Percentiles rank a stretch among this genome's conserved stretches.
These are phyloP conservation scores for Pelagophyceae sp. DNA, from an alignment of 352 stramenopile species.

Conservation along the genomic window DNA sequence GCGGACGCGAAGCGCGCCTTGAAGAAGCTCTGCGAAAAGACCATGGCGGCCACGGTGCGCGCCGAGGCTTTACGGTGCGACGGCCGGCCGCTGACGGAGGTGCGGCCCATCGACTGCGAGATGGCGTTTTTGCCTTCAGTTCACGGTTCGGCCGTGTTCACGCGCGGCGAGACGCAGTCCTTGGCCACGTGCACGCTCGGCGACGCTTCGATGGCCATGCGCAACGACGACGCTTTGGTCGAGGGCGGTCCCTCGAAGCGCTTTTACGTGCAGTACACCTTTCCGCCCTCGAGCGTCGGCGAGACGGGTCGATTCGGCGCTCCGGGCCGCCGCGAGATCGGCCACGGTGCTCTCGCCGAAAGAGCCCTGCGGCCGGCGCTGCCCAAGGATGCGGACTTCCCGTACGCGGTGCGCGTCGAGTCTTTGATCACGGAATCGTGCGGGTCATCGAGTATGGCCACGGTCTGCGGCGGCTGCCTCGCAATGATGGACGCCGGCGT, in stretches of 20 bases:
- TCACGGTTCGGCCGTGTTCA: conserved; percentile 56
- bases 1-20: conserved; percentile 34
- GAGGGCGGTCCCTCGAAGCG: neutral
- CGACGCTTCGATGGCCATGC: conserved; percentile 26
- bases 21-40: conserved; percentile 21
- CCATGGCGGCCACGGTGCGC: conserved; percentile 43
- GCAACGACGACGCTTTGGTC: conserved; percentile 3
- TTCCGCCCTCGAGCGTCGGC: conserved; percentile 93
- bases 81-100: conserved; percentile 59
- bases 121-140: conserved; percentile 57
- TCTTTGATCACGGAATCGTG: conserved; percentile 87
- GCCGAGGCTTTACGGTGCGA: conserved; percentile 64
- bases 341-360: conserved; percentile 91
- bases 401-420: conserved; percentile 90
- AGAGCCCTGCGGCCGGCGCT: conserved; percentile 83
- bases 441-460: conserved; percentile 83
- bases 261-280: conserved; percentile 96
- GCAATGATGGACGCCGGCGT: conserved; percentile 93
- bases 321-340: conserved; percentile 75
- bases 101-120: conserved; percentile 72
- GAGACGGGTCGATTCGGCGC: conserved; percentile 80
- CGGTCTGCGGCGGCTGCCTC: conserved; percentile 87
- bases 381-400: conserved; percentile 77
- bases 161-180: conserved; percentile 57
- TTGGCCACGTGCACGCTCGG: conserved; percentile 62